Evolutionary conservation across 257 asterid species (phyloP), one percentile per base, ranked within the genome.

Genomic region (Echites panduratus): DNA sequence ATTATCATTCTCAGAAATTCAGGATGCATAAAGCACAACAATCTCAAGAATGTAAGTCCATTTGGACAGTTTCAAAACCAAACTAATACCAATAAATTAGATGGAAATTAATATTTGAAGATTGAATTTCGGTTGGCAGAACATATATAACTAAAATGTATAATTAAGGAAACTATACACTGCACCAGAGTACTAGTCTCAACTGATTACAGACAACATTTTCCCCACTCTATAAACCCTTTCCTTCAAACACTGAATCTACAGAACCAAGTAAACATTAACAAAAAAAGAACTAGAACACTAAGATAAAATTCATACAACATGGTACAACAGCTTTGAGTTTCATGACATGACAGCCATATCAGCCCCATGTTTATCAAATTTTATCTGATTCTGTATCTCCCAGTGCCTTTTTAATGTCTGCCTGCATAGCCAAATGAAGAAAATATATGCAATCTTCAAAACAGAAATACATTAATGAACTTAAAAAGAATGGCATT

Each of bases 391-490:
- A 7, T 41, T 75, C 56, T 59, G 32, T 86, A 73, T 84, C 90
- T 70, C 89, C 96, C 83, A 93, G 47, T 40, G 90, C 93, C 72
- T 89, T 87, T 73, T 66, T 73, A 66, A 93, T 86, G 78, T 87
- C 97, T 32, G 58, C 82, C 97, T 93, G 83, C 61, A 65, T 29
- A 20, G 41, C 44, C 43, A 70, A 79, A 79, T n/a, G 59, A 54
- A 11, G 24, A 13, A n/a, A 26, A 19, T 22, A 48, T 66, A 66
- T 1, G 14, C 14, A 1, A 66, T n/a, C 45, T 50, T 68, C 24
- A 48, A 32, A 66, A 26, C 1, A 19, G 26, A 59, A n/a, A 16
- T 45, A 17, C 27, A 53, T 45, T 9, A 53, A 53, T 53, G 2
- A 17, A 52, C n/a, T 52, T 4, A 1, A 19, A 19, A 22, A 44